These are phyloP conservation scores for Phytophthora agathidicida DNA, from an alignment of 352 stramenopile species.

Conservation along the genomic window DNA sequence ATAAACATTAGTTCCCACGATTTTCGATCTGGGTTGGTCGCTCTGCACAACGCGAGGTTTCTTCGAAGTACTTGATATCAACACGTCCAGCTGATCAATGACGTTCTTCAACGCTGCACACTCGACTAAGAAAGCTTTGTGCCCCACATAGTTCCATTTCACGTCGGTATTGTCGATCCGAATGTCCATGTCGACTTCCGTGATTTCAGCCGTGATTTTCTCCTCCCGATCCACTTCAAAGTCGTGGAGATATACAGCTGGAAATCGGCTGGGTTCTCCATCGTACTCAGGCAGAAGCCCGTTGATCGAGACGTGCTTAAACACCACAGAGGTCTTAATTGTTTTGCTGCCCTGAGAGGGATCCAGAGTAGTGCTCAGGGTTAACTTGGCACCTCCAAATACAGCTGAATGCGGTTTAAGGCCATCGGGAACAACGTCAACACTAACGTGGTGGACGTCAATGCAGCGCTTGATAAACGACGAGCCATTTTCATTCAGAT, in stretches of 20 bases:
- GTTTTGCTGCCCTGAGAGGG: conserved; percentile 14
- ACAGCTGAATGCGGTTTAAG: conserved; percentile 17
- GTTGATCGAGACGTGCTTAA: conserved; percentile 35
- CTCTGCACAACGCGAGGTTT: conserved; percentile 8
- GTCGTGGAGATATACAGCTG: conserved; percentile 31
- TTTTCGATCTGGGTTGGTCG: conserved; percentile 22
- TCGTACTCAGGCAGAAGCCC: conserved; percentile 11
- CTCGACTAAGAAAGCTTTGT: conserved; percentile 41
- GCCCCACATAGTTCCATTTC: conserved; percentile 41
- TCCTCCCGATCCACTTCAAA: conserved; percentile 35
- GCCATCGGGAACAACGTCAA: conserved; percentile 22
- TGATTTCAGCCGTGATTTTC: conserved; percentile 21
- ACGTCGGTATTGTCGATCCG: conserved; percentile 31
- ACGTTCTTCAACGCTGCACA: conserved; percentile 30
- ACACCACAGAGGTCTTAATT: conserved; percentile 8
- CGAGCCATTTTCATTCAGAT: conserved; percentile 11
- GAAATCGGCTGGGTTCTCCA: conserved; percentile 4
- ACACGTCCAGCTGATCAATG: conserved; percentile 40
- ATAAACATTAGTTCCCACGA: conserved; percentile 29
- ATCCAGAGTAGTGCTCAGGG: conserved; percentile 4
- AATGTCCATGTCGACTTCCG: conserved; percentile 39
- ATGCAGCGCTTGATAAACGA: conserved; percentile 21
- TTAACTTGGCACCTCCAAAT: conserved; percentile 25
- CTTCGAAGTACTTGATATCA: conserved; percentile 38
- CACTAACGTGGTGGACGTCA: conserved; percentile 20